phyloP scores from a whole-genome alignment of 1,284 basidiomycete species.

The Hemileia vastatrix region DNA sequence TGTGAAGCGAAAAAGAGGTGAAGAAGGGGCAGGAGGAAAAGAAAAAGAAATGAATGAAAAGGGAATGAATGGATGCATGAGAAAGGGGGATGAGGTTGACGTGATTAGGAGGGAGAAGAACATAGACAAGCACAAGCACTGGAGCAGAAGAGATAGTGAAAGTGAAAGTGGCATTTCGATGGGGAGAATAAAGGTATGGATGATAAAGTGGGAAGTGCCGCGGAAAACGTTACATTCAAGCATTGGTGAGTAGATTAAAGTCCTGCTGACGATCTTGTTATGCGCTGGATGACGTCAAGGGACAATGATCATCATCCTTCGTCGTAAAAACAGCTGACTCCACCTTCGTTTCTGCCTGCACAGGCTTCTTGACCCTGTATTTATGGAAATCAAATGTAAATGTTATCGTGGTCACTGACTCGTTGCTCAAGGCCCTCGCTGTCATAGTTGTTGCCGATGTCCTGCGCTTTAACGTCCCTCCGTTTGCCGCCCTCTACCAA shows the following conservation, averaged over 20 bases:
- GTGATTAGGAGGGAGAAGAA: too few species aligned
- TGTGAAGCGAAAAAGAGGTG: too few species aligned
- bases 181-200: too few species aligned
- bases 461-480: background rate
- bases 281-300: background rate
- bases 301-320: too few species aligned
- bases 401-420: background rate
- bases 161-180: too few species aligned
- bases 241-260: background rate
- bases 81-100: too few species aligned
- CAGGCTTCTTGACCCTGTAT: conserved; percentile 17
- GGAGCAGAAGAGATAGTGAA: too few species aligned
- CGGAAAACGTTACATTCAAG: conserved; percentile 17
- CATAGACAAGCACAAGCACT: too few species aligned
- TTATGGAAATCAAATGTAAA: background rate
- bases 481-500: conserved; percentile 8
- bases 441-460: conserved; percentile 8
- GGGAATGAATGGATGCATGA: too few species aligned
- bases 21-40: too few species aligned
- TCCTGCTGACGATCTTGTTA: too few species aligned
- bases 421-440: background rate
- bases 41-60: too few species aligned
- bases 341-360: background rate
- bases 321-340: background rate
- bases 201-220: conserved; percentile 18